Percentiles rank a stretch among this genome's conserved stretches.
Evolutionary conservation across 257 asterid species (phyloP).

Genomic region (Linaria vulgaris): DNA sequence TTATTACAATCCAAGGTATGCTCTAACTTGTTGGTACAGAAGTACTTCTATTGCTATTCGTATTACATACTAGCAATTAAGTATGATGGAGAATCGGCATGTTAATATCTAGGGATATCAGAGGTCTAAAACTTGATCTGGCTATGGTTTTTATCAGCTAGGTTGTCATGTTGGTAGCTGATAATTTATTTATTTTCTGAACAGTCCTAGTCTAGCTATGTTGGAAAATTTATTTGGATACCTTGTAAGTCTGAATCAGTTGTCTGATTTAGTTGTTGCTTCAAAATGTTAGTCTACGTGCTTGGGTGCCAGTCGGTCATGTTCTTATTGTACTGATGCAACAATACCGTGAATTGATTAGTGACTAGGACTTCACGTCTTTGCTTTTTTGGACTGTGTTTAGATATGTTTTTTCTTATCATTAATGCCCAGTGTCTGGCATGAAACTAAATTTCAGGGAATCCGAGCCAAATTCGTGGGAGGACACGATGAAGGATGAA

Average conservation of each 20-base stretch:
- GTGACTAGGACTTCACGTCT: constrained; percentile 24
- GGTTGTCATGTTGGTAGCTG: too few species aligned
- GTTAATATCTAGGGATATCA: constrained; percentile 4
- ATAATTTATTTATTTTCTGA: too few species aligned
- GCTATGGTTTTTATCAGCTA: too few species aligned
- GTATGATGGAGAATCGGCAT: constrained; percentile 13
- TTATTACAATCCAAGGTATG: constrained; percentile 90
- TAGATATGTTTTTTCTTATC: background rate
- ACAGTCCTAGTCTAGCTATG: too few species aligned
- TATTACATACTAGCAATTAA: background rate
- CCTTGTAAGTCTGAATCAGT: too few species aligned
- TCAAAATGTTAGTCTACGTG: too few species aligned
- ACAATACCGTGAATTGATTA: too few species aligned
- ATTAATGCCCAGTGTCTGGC: constrained; percentile 15
- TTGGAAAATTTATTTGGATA: too few species aligned
- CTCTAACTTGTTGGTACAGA: constrained; percentile 22
- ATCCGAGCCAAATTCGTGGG: constrained; percentile 97
- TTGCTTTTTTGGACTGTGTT: constrained; percentile 1
- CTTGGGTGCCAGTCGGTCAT: too few species aligned
- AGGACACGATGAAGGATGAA: constrained; percentile 91
- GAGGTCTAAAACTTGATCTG: too few species aligned
- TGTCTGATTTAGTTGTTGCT: too few species aligned
- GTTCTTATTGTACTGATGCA: too few species aligned
- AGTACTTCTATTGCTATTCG: constrained; percentile 9
- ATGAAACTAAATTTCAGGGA: constrained; percentile 56